Percentiles rank a stretch among this genome's conserved stretches.
Evolutionary conservation across 176 grass and related monocot genomes (phyloP).

Genomic region (Zoysia pacifica): DNA sequence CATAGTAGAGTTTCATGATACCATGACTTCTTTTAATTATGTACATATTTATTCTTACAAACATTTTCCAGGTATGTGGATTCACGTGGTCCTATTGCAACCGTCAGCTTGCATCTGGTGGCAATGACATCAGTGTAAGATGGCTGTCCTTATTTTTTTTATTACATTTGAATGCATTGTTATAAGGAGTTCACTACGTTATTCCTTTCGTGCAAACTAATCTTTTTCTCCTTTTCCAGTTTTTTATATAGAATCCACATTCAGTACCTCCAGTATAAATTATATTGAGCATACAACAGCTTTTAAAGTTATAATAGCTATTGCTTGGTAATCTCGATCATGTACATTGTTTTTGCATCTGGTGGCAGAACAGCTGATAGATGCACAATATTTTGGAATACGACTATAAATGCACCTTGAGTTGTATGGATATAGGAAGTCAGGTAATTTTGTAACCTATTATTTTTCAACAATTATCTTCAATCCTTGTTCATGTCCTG

Average conservation of each 20-base stretch:
- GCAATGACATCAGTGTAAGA: conserved; percentile 89
- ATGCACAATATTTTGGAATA: conserved; percentile 98
- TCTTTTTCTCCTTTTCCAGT: conserved; percentile 43
- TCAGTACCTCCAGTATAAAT: conserved; percentile 77
- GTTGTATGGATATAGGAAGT: conserved; percentile 86
- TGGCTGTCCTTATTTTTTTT: background rate
- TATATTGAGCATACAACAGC: conserved; percentile 94
- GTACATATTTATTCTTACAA: background rate
- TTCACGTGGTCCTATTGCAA: conserved; percentile 96
- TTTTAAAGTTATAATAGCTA: conserved; percentile 66
- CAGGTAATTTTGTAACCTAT: conserved; percentile 57
- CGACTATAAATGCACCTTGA: conserved; percentile 77
- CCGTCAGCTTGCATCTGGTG: conserved; percentile 90
- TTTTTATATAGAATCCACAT: conserved; percentile 97
- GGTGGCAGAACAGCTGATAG: conserved; percentile 94
- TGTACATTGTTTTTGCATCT: conserved; percentile 92
- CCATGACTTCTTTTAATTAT: background rate
- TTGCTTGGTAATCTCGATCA: conserved; percentile 94
- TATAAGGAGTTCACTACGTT: background rate
- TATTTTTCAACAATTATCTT: background rate
- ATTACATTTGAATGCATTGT: conserved; percentile 11
- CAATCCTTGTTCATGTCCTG: background rate
- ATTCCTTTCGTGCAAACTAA: background rate
- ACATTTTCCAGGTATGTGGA: conserved; percentile 75
- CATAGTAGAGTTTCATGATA: background rate